Evolutionary conservation across 805 yeast genomes (phyloP), one percentile per base, ranked within the genome.

Genomic region (Monosporozyma aquatica): DNA sequence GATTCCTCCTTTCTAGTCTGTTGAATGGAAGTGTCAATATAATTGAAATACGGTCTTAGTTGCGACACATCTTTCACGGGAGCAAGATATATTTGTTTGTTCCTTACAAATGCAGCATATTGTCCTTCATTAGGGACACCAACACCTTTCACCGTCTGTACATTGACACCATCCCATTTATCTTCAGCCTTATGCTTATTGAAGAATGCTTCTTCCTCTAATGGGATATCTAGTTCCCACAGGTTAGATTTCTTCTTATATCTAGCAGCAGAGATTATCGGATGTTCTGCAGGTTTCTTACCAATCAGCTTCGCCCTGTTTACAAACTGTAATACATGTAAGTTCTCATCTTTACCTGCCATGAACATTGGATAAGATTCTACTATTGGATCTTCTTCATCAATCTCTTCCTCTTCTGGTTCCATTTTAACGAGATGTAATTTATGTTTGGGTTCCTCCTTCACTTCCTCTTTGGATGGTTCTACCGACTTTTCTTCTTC

Each of bases 11-110:
- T 66, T 43, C 68, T 72, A 42, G 65, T 70, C 43, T 66, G 66
- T 44, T 70, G 75, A 46, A 63, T 56, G 42, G 70, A 65, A 32
- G 72, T 78, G 57, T 87, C 95, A 34, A 87, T 76, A 56, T 89
- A 85, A 49, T 72, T 74, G 64, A 92, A 86, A 52, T 75, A 74
- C 2, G 97, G 92, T 50, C 95, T 72, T 46, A 92, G 60, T 60
- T 90, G 97, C 0, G 82, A 75, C 0, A 83, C 75, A 17, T 77
- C 70, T 27, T 76, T 73, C 1, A 89, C 68, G 1, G 90, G 84
- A 1, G 75, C 62, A 46, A 90, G 59, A 39, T 83, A 76, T 6
- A 87, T 54, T 51, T 72, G 77, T 14, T 72, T 74, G 24, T 73
- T 65, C 29, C 59, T 52, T 30, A 72, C 60, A 37, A 64, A 61